Base-by-base conservation (phyloP, 2,329 filamentous ascomycete genomes). In the Fusarium brevicatenulatum region DNA sequence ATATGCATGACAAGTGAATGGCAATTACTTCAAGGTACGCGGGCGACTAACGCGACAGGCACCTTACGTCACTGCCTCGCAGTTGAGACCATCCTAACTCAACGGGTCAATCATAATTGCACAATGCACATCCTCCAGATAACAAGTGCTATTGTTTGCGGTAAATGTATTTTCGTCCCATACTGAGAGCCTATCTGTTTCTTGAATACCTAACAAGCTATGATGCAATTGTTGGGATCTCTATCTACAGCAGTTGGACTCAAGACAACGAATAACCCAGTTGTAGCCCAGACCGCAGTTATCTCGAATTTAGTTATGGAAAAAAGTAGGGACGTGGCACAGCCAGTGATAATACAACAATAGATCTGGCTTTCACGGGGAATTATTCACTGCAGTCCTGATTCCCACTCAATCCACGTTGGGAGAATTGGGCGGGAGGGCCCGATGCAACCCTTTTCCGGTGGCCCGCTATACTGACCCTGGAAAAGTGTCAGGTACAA, bases 401-500 rank as follows among this genome's bases (percentile, higher is more conserved):
- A 44, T 59, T 69, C 30, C 47, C 54, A 49, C 36, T 60, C 23
- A 39, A 72, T 25, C 50, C n/a, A 54, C 36, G 36, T 30, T 54
- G 36, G 49, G n/a, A 25, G 12, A 52, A 61, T 70, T 72, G 50
- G 63, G 30, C 39, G 58, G 54, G 42, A 32, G 36, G 19, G 39
- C 32, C 44, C 30, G 30, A 66, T 70, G 56, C 44, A 42, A 66
- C 70, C 66, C 30, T 55, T n/a, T 59, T 23, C 52, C 39, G 56
- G 40, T 47, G 56, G 57, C 42, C 62, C 57, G 49, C 55, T 53
- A 52, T 43, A 43, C 43, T 50, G 34, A 59, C 52, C 67, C 53
- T 72, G 53, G 61, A 56, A 44, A 73, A 49, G 60, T 47, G 47
- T 46, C 49, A 61, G 56, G 53, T 44, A 42, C 50, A 32, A 18